Base-by-base conservation (phyloP, 345 rosid species). In the Salix purpurea region DNA sequence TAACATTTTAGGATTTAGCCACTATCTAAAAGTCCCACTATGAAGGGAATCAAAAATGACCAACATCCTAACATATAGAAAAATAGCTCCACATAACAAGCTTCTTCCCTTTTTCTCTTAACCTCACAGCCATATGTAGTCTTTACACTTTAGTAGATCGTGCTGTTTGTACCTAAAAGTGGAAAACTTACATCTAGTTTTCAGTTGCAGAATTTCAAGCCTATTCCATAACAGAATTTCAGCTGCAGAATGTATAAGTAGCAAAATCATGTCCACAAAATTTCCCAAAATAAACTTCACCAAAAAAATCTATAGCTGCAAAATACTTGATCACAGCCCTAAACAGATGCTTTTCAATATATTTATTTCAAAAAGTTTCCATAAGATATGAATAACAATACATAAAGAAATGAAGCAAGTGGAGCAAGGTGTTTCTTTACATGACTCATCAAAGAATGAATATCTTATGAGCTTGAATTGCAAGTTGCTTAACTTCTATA, bases 61-160 rank as follows among this genome's bases (percentile, higher is more conserved):
- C 24, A 26, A 24, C 9, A 70, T 3, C 10, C 61, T 50, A 2
- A 70, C 28, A 26, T 39, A 30, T 48, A 50, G 73, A 50, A 6
- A 28, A 50, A 26, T 19, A 44, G 24, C 50, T 40, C 64, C 44
- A 52, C 34, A 3, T 34, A 42, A n/a, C 32, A 32, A 71, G 30
- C 32, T 14, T 9, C 46, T 19, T 54, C 34, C 54, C 56, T 50
- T 40, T 32, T 34, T n/a, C 50, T 40, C 4, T 40, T 69, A 23
- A 71, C 64, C 64, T 71, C 34, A 71, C 18, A 52, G 44, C 7
- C 40, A 13, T 26, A 71, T 46, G 32, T 18, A 50, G 26, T 52
- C 74, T 50, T 71, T 42, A 52, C 28, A 28, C 74, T 71, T 72
- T 62, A 60, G 52, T 36, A 73, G 76, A 37, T 62, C 6, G 23